Evolutionary conservation across 1,284 basidiomycete species (phyloP).

Genomic region (Malassezia yamatoensis): DNA sequence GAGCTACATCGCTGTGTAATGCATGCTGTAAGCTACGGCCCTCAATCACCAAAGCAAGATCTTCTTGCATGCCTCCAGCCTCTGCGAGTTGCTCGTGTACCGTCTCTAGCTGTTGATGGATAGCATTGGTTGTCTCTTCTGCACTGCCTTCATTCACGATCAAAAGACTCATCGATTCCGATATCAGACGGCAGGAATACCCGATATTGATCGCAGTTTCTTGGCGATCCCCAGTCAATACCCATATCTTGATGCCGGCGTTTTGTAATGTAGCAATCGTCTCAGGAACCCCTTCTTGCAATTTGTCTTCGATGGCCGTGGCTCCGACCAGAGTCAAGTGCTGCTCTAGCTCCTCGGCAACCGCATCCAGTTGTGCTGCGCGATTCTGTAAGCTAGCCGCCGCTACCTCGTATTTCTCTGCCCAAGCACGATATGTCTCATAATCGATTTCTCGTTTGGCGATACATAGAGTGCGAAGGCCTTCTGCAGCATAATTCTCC

Average conservation of each 20-base stretch:
- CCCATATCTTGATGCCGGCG: conserved; percentile 99
- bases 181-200: conserved; percentile 88
- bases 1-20: conserved; percentile 70
- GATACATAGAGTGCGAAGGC: conserved; percentile 88
- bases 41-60: conserved; percentile 89
- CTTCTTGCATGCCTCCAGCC: conserved; percentile 74
- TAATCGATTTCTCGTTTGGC: conserved; percentile 84
- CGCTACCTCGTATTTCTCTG: conserved; percentile 74
- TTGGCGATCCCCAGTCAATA: conserved; percentile 91
- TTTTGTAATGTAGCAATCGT: conserved; percentile 93
- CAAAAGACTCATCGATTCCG: conserved; percentile 95
- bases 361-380: conserved; percentile 83
- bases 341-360: conserved; percentile 89
- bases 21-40: conserved; percentile 89
- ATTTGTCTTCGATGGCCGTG: conserved; percentile 95
- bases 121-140: conserved; percentile 71
- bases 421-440: conserved; percentile 83
- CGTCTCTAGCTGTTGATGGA: conserved; percentile 75
- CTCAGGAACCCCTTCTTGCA: conserved; percentile 97
- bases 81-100: conserved; percentile 71
- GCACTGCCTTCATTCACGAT: conserved; percentile 79
- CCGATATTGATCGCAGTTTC: conserved; percentile 99
- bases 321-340: conserved; percentile 85
- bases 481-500: conserved; percentile 74
- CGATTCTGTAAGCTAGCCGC: conserved; percentile 84